Percentiles rank a stretch among this genome's conserved stretches.
Conservation (phyloP, 2,329 filamentous ascomycete species). For the Ascochyta pisi region DNA sequence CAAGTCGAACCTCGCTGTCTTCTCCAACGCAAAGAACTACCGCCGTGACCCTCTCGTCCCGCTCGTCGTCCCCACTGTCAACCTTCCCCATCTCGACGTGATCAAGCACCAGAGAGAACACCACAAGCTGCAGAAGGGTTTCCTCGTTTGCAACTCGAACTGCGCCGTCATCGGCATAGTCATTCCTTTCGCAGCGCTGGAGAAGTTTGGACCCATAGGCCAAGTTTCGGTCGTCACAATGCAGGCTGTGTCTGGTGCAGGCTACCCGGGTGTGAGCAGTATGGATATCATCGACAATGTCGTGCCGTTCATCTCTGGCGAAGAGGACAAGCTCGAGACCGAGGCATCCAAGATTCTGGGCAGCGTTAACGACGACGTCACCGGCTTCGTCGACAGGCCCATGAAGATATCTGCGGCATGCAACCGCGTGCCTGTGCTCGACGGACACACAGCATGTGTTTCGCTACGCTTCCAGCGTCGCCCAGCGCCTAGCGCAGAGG, state of each 20-base stretch:
- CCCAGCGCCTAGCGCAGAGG: constrained; percentile 74
- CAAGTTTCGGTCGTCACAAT: constrained; percentile 88
- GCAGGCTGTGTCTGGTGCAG: constrained; percentile 92
- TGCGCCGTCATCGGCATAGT: constrained; percentile 97
- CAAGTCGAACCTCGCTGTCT: constrained; percentile 85
- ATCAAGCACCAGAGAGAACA: constrained; percentile 86
- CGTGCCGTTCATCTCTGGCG: constrained; percentile 89
- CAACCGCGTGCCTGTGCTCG: constrained; percentile 92
- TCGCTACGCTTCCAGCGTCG: constrained; percentile 81
- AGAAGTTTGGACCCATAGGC: constrained; percentile 79
- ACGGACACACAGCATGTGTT: constrained; percentile 95
- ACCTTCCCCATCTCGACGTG: constrained; percentile 83
- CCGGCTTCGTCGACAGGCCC: constrained; percentile 77
- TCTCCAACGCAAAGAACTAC: constrained; percentile 98
- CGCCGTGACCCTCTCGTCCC: constrained; percentile 88
- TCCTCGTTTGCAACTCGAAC: constrained; percentile 97
- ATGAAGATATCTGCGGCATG: constrained; percentile 86
- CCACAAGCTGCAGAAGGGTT: constrained; percentile 78
- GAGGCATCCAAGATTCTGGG: constrained; percentile 97
- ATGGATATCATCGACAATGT: constrained; percentile 98
- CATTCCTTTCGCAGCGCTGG: constrained; percentile 89
- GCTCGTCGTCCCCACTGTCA: constrained; percentile 93
- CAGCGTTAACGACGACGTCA: constrained; percentile 70
- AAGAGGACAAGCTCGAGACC: constrained; percentile 95
- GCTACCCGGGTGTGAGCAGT: constrained; percentile 84